phyloP scores from a whole-genome alignment of 2,329 filamentous ascomycete genomes.

The Ascochyta koolunga region DNA sequence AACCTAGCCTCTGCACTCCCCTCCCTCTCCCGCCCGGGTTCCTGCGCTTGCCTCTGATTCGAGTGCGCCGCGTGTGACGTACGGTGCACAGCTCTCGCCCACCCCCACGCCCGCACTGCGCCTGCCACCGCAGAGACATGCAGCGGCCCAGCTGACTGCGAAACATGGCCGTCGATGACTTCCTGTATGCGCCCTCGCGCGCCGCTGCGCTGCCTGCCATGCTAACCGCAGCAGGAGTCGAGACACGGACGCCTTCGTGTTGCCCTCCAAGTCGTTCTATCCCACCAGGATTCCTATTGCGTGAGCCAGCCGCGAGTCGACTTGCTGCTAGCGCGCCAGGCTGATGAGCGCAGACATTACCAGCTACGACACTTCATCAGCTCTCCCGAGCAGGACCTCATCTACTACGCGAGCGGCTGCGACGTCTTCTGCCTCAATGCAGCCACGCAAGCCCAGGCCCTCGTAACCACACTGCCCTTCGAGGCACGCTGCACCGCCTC shows the following conservation, averaged over 20 bases:
- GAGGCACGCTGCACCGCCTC: conserved; percentile 86
- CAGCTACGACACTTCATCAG: conserved; percentile 90
- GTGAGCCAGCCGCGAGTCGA: conserved; percentile 38
- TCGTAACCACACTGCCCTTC: conserved; percentile 71
- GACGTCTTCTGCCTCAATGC: conserved; percentile 66
- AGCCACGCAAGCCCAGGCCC: conserved; percentile 72
- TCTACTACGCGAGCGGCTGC: conserved; percentile 83
- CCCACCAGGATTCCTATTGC: conserved; percentile 56
- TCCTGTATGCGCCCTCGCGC: conserved; percentile 30
- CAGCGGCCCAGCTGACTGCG: conserved; percentile 32
- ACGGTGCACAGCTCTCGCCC: not conserved
- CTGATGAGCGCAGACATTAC: conserved; percentile 68
- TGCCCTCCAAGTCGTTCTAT: conserved; percentile 54
- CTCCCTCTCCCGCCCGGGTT: not conserved
- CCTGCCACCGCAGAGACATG: conserved; percentile 33
- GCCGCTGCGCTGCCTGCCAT: not conserved
- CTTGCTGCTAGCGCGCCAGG: not conserved
- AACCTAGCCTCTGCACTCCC: not conserved
- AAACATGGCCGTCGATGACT: conserved; percentile 50
- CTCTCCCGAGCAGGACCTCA: conserved; percentile 73
- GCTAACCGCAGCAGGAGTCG: conserved; percentile 48
- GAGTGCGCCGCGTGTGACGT: conserved; percentile 9
- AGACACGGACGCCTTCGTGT: conserved; percentile 54
- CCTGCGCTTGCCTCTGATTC: not conserved
- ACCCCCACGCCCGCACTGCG: not conserved